Conservation (phyloP, 371 early-diverging fungal species). For the Batkoa obscura region DNA sequence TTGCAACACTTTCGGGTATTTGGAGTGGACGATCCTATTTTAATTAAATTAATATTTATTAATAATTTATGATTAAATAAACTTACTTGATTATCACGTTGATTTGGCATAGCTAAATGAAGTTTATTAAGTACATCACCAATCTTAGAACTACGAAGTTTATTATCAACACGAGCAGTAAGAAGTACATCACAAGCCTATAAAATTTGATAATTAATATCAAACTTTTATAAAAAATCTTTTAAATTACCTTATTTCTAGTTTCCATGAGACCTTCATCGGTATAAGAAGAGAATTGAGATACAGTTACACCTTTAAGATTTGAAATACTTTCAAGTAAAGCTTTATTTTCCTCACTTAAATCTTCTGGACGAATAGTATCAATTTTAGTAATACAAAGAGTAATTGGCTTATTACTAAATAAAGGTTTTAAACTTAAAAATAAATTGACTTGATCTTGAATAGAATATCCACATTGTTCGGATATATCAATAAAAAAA, state of each 20-base stretch:
- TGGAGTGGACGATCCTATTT: conserved; percentile 46
- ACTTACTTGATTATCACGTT: conserved; percentile 55
- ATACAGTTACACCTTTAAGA: conserved; percentile 47
- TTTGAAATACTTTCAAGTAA: conserved; percentile 53
- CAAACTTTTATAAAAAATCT: neutral
- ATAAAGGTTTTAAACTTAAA: conserved; percentile 94
- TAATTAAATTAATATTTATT: neutral
- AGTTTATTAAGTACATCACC: conserved; percentile 85
- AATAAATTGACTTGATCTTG: conserved; percentile 86
- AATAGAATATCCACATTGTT: conserved; percentile 98
- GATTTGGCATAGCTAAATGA: conserved; percentile 73
- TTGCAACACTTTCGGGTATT: conserved; percentile 60
- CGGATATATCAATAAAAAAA: conserved; percentile 98
- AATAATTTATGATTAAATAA: neutral
- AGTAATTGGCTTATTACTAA: conserved; percentile 95
- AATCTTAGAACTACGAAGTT: conserved; percentile 80
- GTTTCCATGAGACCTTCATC: conserved; percentile 95
- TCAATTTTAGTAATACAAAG: conserved; percentile 98
- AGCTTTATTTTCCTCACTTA: conserved; percentile 48
- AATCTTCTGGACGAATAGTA: conserved; percentile 58
- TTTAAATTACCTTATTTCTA: conserved; percentile 31
- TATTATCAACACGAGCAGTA: conserved; percentile 83
- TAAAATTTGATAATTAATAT: neutral
- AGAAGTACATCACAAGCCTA: conserved; percentile 85
- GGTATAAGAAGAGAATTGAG: conserved; percentile 75